phyloP scores from a whole-genome alignment of 371 early-diverging fungal genomes.

The Mortierella sp. region DNA sequence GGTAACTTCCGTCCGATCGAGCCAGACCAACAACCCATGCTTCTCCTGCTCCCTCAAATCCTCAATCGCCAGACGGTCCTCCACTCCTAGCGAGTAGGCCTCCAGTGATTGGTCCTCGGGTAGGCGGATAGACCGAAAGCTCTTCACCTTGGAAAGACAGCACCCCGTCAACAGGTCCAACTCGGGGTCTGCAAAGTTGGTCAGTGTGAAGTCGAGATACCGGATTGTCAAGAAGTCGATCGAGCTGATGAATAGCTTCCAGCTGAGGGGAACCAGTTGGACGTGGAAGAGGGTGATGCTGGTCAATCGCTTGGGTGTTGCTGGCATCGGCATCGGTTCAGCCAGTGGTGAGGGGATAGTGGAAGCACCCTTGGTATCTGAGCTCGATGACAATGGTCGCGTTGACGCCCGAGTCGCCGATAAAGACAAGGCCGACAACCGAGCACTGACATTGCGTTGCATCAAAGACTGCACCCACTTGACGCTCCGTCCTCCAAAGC shows the following conservation, averaged over 20 bases:
- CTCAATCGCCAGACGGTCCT: neutral
- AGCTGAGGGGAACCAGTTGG: neutral
- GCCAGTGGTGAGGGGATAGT: neutral
- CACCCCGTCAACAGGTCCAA: neutral
- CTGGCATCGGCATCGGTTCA: neutral
- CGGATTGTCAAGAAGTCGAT: neutral
- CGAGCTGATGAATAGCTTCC: neutral
- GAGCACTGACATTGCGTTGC: neutral
- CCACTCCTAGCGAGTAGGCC: neutral
- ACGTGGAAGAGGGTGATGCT: neutral
- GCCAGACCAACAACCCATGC: neutral
- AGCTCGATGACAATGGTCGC: neutral
- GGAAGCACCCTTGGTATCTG: neutral
- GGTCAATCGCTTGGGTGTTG: neutral
- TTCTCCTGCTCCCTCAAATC: neutral
- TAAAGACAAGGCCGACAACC: neutral
- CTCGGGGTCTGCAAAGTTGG: neutral
- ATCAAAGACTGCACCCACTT: constrained; percentile 1
- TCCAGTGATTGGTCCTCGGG: too few relatives aligned
- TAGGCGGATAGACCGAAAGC: neutral
- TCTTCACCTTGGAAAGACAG: neutral
- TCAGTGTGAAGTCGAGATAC: neutral
- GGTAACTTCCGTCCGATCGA: neutral
- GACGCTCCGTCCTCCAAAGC: neutral
- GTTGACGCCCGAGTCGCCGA: neutral